A percentile compares a stretch with the other conserved stretches of the same genome.
Evolutionary conservation across 345 rosid genomes (phyloP).

Genomic region (Pelargonium nanum): DNA sequence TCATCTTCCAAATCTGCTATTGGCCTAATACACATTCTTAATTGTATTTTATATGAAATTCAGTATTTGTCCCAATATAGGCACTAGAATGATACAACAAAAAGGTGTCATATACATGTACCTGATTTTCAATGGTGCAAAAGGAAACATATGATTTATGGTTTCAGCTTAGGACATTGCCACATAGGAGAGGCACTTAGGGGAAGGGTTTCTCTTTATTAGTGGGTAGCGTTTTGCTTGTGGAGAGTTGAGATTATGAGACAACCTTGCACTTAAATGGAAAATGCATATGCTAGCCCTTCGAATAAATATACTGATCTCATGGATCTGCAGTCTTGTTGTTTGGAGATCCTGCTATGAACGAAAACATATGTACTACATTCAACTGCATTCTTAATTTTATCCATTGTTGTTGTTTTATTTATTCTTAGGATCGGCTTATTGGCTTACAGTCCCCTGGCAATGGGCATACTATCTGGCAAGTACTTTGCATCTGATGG

Average conservation of each 20-base stretch:
- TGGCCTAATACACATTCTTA: neutral
- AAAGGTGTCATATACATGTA: neutral
- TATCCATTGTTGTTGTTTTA: neutral
- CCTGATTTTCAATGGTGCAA: neutral
- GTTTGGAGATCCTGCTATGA: neutral
- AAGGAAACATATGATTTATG: neutral
- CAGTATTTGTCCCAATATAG: neutral
- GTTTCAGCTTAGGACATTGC: neutral
- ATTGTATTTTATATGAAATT: neutral
- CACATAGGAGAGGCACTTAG: neutral
- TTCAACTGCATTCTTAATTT: neutral
- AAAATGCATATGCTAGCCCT: neutral
- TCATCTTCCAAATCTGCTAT: neutral
- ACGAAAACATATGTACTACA: neutral
- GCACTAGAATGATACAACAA: neutral
- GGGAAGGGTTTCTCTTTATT: neutral
- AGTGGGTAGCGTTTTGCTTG: neutral
- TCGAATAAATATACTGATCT: neutral
- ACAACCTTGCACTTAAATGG: neutral
- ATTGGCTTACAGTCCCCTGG: conserved; percentile 59
- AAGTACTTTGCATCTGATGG: conserved; percentile 42
- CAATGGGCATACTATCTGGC: conserved; percentile 62
- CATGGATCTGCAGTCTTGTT: neutral
- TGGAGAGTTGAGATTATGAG: too few species aligned
- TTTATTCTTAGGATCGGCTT: conserved; percentile 28